phyloP scores from a whole-genome alignment of 2,329 filamentous ascomycete species.

The Paracorniculantispora psalliotae region DNA sequence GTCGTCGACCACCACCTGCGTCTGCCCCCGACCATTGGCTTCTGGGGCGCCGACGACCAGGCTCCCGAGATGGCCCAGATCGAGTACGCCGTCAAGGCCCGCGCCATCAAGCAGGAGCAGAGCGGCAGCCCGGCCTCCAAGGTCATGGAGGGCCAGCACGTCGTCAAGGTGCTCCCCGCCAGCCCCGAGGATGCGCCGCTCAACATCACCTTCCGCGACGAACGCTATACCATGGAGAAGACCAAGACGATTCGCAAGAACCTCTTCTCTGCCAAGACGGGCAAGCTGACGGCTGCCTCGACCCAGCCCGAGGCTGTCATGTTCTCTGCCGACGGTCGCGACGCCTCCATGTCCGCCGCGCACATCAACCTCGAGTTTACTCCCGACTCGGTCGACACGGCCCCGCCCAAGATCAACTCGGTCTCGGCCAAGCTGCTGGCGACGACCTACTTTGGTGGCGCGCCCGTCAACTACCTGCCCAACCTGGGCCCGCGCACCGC shows the following conservation, averaged over 20 bases:
- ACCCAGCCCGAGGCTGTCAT: conserved; percentile 45
- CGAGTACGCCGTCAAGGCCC: conserved; percentile 48
- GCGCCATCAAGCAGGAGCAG: conserved; percentile 28
- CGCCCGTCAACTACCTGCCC: conserved; percentile 42
- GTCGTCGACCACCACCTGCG: conserved; percentile 49
- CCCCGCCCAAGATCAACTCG: conserved; percentile 44
- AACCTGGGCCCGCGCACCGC: conserved; percentile 44
- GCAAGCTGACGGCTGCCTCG: conserved; percentile 42
- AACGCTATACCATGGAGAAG: conserved; percentile 45
- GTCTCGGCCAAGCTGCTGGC: conserved; percentile 47
- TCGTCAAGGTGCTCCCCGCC: conserved; percentile 50
- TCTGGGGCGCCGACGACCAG: conserved; percentile 51
- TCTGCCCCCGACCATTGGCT: conserved; percentile 48
- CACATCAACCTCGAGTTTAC: conserved; percentile 44
- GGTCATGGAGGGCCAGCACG: conserved; percentile 37
- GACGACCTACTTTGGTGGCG: conserved; percentile 47
- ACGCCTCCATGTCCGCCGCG: conserved; percentile 37
- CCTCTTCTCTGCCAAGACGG: conserved; percentile 47
- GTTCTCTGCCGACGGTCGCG: conserved; percentile 44
- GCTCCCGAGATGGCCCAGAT: conserved; percentile 50
- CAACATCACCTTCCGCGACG: conserved; percentile 42
- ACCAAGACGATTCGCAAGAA: conserved; percentile 50
- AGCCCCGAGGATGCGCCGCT: conserved; percentile 47
- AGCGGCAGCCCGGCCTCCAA: conserved; percentile 21
- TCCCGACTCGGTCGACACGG: conserved; percentile 36